Percentiles rank a stretch among this genome's conserved stretches.
Evolutionary conservation across 371 early-diverging fungal species (phyloP).

Genomic region (Rhizomucor pusillus): DNA sequence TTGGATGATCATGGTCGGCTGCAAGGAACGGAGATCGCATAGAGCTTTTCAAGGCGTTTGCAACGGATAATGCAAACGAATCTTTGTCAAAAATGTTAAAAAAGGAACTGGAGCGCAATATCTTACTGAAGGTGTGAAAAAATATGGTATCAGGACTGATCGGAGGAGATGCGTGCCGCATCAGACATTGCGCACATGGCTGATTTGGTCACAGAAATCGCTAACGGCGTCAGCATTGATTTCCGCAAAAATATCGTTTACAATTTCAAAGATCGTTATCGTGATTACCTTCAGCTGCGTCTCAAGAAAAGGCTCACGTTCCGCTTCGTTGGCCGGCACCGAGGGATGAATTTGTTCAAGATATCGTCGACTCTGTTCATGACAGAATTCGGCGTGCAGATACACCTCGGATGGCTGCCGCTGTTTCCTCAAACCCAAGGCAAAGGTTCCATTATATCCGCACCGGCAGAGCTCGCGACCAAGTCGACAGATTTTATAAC

Average conservation of each 20-base stretch:
- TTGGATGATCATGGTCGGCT: too few species aligned
- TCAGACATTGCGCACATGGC: background rate
- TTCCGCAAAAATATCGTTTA: background rate
- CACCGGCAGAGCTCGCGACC: background rate
- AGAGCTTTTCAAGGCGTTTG: slow-evolving; percentile 6
- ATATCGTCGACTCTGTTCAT: background rate
- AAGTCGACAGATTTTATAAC: background rate
- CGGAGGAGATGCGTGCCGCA: background rate
- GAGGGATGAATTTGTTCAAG: background rate
- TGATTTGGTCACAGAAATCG: background rate
- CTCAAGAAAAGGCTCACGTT: background rate
- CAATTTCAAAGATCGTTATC: background rate
- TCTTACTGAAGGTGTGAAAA: slow-evolving; percentile 4
- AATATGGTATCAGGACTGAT: slow-evolving; percentile 2
- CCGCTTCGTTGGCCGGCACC: background rate
- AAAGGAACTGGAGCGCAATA: background rate
- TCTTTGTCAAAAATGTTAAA: background rate
- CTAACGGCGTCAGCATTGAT: background rate
- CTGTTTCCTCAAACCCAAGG: too few species aligned
- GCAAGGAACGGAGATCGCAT: too few species aligned
- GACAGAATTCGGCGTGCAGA: background rate
- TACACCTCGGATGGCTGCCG: too few species aligned
- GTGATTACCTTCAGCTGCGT: background rate
- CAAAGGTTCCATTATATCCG: background rate
- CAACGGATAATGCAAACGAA: background rate